Evolutionary conservation across 805 yeast species (phyloP).

Genomic region (Metschnikowia anglica): DNA sequence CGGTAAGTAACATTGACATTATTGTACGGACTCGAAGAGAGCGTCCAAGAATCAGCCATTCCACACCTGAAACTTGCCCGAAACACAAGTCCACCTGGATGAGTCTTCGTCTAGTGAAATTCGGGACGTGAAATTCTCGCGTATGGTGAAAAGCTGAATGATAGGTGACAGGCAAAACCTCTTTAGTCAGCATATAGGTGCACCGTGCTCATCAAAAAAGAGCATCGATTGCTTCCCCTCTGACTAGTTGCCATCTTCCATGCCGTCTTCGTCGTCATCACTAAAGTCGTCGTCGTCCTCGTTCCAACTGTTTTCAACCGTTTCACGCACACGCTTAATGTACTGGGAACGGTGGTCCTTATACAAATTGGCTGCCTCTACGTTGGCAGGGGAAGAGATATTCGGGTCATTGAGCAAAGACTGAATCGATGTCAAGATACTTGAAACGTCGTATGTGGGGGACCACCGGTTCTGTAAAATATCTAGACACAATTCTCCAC

Average conservation of each 20-base stretch:
- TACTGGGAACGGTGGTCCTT: slow-evolving; percentile 94
- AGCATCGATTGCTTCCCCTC: neutral
- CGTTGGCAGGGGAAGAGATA: slow-evolving; percentile 95
- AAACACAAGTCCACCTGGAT: no score
- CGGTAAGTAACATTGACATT: no score
- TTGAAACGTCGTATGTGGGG: slow-evolving; percentile 96
- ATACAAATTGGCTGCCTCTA: slow-evolving; percentile 93
- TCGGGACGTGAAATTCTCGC: no score
- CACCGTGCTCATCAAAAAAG: neutral
- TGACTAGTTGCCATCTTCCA: slow-evolving; percentile 8
- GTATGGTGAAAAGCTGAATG: no score
- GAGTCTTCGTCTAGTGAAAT: no score
- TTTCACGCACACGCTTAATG: slow-evolving; percentile 85
- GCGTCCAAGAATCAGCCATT: no score
- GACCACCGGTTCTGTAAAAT: slow-evolving; percentile 97
- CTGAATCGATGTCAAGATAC: slow-evolving; percentile 90
- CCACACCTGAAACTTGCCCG: no score
- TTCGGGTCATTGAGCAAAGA: slow-evolving; percentile 93
- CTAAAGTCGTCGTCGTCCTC: slow-evolving; percentile 65
- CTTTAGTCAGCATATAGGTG: no score
- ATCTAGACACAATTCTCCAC: slow-evolving; percentile 93
- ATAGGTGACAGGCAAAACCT: no score
- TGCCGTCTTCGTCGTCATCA: slow-evolving; percentile 23
- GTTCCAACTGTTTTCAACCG: slow-evolving; percentile 93
- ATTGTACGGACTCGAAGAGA: no score